phyloP scores from a whole-genome alignment of 2,329 filamentous ascomycete species.

The Penicillium glabrum region DNA sequence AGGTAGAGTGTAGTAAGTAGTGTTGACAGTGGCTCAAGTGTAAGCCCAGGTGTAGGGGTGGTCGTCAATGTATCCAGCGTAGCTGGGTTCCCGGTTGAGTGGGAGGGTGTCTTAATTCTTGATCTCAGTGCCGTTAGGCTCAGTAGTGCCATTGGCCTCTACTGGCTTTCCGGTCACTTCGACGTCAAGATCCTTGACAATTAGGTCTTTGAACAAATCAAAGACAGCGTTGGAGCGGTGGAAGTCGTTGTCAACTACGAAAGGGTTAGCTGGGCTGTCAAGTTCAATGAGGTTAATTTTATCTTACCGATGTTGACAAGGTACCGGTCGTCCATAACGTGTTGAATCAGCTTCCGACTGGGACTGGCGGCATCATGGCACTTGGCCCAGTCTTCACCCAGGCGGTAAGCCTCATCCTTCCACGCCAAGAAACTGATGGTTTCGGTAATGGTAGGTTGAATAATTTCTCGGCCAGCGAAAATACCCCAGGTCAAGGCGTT shows the following conservation, averaged over 20 bases:
- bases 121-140: slow-evolving; percentile 19
- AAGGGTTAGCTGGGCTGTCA: slow-evolving; percentile 22
- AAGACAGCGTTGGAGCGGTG: slow-evolving; percentile 80
- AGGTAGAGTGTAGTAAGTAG: slow-evolving; percentile 22
- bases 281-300: slow-evolving; percentile 2
- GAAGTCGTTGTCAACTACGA: slow-evolving; percentile 95
- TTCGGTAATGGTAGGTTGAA: slow-evolving; percentile 99
- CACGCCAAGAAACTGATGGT: slow-evolving; percentile 96
- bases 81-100: slow-evolving; percentile 7
- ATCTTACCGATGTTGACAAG: slow-evolving; percentile 87
- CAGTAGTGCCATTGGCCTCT: slow-evolving; percentile 18
- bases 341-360: slow-evolving; percentile 76
- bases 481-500: slow-evolving; percentile 99
- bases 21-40: slow-evolving; percentile 14
- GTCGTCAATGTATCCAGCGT: neutral
- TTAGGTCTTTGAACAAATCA: slow-evolving; percentile 75
- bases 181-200: slow-evolving; percentile 37
- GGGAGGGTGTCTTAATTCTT: slow-evolving; percentile 25
- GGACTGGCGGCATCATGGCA: slow-evolving; percentile 77
- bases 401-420: slow-evolving; percentile 95
- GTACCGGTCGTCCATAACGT: slow-evolving; percentile 87
- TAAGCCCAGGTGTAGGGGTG: neutral
- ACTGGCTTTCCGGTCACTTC: slow-evolving; percentile 29
- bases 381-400: slow-evolving; percentile 91
- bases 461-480: slow-evolving; percentile 97